A percentile compares a stretch with the other conserved stretches of the same genome.
Conservation (phyloP, 257 asterid genomes). For the Henckelia pumila region DNA sequence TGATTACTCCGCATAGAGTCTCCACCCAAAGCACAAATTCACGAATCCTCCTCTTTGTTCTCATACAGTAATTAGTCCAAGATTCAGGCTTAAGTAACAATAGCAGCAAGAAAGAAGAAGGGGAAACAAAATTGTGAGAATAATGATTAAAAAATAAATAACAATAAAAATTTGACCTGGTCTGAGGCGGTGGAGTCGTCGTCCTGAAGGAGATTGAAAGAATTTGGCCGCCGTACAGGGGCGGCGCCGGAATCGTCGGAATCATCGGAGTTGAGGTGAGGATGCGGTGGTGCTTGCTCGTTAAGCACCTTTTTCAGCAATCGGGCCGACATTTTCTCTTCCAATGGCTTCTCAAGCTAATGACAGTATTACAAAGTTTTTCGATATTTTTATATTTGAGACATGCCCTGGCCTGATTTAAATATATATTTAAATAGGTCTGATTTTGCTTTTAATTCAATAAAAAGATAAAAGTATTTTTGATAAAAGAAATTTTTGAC, state of each 20-base stretch:
- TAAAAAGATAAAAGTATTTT: too few species aligned
- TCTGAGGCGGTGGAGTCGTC: constrained; percentile 25
- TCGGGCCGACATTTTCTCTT: constrained; percentile 57
- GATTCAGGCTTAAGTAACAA: neutral
- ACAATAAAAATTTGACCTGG: constrained; percentile 30
- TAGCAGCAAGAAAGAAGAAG: neutral
- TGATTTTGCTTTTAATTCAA: too few species aligned
- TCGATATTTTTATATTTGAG: too few species aligned
- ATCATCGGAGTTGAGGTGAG: constrained; percentile 35
- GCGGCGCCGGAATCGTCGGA: constrained; percentile 40
- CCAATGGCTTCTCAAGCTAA: neutral
- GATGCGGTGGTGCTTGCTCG: constrained; percentile 52
- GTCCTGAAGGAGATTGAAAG: constrained; percentile 60
- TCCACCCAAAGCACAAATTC: neutral
- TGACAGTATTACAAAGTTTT: too few species aligned
- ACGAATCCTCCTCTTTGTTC: neutral
- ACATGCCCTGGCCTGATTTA: too few species aligned
- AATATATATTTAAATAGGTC: too few species aligned
- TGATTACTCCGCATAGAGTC: neutral
- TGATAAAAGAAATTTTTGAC: too few species aligned
- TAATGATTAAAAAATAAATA: too few species aligned
- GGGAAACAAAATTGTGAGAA: neutral
- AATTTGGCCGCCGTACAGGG: constrained; percentile 35
- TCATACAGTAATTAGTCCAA: neutral
- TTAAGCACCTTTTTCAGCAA: constrained; percentile 59